Conservation (phyloP, 768 basidiomycete species). For the Trametes coccinea region DNA sequence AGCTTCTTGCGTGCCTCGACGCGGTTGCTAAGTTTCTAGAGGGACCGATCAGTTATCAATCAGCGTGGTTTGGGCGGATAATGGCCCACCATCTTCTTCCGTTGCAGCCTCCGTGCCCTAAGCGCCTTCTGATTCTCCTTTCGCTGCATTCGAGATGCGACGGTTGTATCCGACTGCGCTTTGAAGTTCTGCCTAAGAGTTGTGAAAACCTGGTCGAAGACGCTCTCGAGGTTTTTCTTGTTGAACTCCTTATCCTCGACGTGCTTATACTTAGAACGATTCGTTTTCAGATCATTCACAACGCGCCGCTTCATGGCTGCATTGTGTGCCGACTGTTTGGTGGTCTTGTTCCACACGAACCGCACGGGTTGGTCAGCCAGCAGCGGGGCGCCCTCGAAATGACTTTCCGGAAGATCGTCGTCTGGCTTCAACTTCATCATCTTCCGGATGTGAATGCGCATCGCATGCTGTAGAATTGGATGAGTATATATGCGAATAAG, state of each 20-base stretch:
- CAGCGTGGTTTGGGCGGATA: background rate
- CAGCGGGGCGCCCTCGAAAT: conserved; percentile 52
- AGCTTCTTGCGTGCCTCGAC: conserved; percentile 57
- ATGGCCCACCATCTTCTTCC: conserved; percentile 61
- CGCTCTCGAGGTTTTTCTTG: conserved; percentile 57
- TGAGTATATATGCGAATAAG: conserved; percentile 1
- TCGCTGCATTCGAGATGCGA: conserved; percentile 45
- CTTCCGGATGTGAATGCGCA: conserved; percentile 64
- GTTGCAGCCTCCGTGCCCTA: conserved; percentile 57
- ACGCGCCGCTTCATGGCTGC: conserved; percentile 67
- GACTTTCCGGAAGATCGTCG: conserved; percentile 60
- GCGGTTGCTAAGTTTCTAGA: conserved; percentile 69
- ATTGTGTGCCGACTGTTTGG: conserved; percentile 74
- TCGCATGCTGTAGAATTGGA: conserved; percentile 53
- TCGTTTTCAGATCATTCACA: conserved; percentile 57
- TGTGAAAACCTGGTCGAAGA: conserved; percentile 71
- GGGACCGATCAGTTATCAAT: conserved; percentile 9
- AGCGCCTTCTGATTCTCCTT: conserved; percentile 64
- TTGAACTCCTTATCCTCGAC: conserved; percentile 67
- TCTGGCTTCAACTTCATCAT: conserved; percentile 59
- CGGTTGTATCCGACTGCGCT: conserved; percentile 51
- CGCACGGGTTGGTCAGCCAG: conserved; percentile 57
- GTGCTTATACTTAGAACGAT: conserved; percentile 57
- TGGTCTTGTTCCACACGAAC: conserved; percentile 80
- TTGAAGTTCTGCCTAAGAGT: conserved; percentile 70